Evolutionary conservation across 495 filamentous ascomycete genomes (phyloP).

Genomic region (Aspergillus kassunensis): DNA sequence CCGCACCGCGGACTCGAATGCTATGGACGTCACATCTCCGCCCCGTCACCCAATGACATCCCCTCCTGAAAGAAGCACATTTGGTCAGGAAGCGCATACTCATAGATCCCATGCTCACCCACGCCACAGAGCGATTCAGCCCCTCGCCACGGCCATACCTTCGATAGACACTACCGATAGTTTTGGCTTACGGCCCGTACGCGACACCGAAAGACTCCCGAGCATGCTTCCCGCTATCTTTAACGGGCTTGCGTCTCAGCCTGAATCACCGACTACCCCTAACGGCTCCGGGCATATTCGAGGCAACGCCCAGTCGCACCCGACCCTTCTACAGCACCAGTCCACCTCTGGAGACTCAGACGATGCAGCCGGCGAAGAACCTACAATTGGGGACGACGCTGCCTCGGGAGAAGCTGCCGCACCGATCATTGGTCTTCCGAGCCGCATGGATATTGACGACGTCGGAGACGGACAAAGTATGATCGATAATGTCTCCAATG

Average conservation of each 20-base stretch:
- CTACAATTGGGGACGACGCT: slow-evolving; percentile 63
- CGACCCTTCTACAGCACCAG: slow-evolving; percentile 80
- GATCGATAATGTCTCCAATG: slow-evolving; percentile 69
- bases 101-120: slow-evolving; percentile 39
- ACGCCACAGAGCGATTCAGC: slow-evolving; percentile 58
- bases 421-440: slow-evolving; percentile 72
- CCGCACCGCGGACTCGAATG: slow-evolving; percentile 44
- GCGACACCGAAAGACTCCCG: slow-evolving; percentile 80
- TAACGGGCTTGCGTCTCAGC: slow-evolving; percentile 74
- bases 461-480: slow-evolving; percentile 71
- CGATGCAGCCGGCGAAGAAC: slow-evolving; percentile 74
- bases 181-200: slow-evolving; percentile 74
- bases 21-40: slow-evolving; percentile 61
- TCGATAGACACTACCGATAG: slow-evolving; percentile 71
- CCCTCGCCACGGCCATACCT: slow-evolving; percentile 63
- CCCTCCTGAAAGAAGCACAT: slow-evolving; percentile 68
- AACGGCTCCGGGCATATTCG: slow-evolving; percentile 59
- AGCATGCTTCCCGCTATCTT: slow-evolving; percentile 76
- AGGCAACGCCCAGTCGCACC: slow-evolving; percentile 51
- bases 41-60: slow-evolving; percentile 68
- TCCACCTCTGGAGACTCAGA: slow-evolving; percentile 86
- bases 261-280: slow-evolving; percentile 90
- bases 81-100: slow-evolving; percentile 48
- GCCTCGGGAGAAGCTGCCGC: slow-evolving; percentile 59
- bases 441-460: slow-evolving; percentile 72